Evolutionary conservation across 192 early-diverging fungal genomes (phyloP).

Genomic region (Mortierella hygrophila): DNA sequence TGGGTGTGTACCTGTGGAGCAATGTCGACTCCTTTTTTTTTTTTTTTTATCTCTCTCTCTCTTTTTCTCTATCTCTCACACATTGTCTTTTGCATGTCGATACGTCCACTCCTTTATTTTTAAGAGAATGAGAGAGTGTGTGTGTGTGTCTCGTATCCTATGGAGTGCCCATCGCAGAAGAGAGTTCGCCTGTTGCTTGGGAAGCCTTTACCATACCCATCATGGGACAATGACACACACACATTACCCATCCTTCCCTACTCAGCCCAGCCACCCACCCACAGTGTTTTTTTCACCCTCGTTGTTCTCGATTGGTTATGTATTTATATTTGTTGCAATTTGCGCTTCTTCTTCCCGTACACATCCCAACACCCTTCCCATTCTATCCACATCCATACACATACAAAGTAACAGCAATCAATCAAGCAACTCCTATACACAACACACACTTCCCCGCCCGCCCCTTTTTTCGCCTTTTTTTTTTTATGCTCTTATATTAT

Average conservation of each 20-base stretch:
- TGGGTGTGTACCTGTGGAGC: background rate
- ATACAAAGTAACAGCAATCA: too few relatives aligned
- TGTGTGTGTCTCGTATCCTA: background rate
- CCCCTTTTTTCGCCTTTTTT: background rate
- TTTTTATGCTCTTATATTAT: background rate
- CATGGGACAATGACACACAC: conserved; percentile 1
- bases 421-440: too few relatives aligned
- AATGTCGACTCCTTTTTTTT: background rate
- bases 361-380: background rate
- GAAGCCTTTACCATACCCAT: background rate
- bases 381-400: background rate
- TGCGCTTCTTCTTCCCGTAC: background rate
- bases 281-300: background rate
- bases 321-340: background rate
- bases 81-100: background rate
- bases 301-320: too few relatives aligned
- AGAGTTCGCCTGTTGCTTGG: too few relatives aligned
- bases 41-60: background rate
- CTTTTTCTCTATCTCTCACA: too few relatives aligned
- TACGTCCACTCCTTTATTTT: background rate
- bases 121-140: background rate
- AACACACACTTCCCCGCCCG: too few relatives aligned
- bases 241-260: background rate
- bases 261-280: background rate
- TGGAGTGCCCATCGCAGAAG: too few relatives aligned